These are phyloP conservation scores for Fusarium multiceps DNA, from an alignment of 2,329 filamentous ascomycete species.

Conservation along the genomic window DNA sequence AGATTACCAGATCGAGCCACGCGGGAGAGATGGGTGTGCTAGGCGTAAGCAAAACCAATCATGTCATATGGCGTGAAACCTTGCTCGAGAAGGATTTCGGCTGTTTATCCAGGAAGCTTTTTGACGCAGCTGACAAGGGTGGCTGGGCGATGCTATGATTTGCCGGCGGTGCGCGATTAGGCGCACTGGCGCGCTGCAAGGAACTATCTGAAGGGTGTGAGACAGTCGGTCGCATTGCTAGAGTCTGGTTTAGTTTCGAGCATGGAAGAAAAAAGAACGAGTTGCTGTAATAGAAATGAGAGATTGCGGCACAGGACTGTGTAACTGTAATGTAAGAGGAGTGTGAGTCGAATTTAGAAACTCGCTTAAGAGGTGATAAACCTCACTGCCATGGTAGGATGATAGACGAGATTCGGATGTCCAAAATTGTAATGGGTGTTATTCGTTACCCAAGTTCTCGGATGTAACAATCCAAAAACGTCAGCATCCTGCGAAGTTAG, in stretches of 20 bases:
- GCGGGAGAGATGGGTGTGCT: constrained; percentile 19
- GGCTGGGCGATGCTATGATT: constrained; percentile 36
- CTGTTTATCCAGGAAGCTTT: constrained; percentile 17
- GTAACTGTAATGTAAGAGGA: not conserved
- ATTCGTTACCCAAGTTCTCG: constrained; percentile 11
- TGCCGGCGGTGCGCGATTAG: constrained; percentile 43
- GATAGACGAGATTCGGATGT: not conserved
- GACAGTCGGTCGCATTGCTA: constrained; percentile 26
- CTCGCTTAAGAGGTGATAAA: not conserved
- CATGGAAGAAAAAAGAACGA: not conserved
- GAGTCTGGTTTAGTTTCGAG: constrained; percentile 4
- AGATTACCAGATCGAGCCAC: constrained; percentile 30
- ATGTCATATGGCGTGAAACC: constrained; percentile 5
- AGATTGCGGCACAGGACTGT: not conserved
- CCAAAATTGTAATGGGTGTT: not conserved
- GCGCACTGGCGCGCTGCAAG: constrained; percentile 43
- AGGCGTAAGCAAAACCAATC: constrained; percentile 24
- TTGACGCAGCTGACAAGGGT: constrained; percentile 32
- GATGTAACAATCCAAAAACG: constrained; percentile 21
- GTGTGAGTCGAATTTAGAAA: not conserved
- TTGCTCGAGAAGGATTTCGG: constrained; percentile 16
- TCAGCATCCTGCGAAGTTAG: constrained; percentile 9
- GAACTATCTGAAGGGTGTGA: constrained; percentile 25
- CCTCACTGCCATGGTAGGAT: not conserved
- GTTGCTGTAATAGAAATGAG: not conserved